Evolutionary conservation across 441 rosid species (phyloP).

Genomic region (Sinapis alba): DNA sequence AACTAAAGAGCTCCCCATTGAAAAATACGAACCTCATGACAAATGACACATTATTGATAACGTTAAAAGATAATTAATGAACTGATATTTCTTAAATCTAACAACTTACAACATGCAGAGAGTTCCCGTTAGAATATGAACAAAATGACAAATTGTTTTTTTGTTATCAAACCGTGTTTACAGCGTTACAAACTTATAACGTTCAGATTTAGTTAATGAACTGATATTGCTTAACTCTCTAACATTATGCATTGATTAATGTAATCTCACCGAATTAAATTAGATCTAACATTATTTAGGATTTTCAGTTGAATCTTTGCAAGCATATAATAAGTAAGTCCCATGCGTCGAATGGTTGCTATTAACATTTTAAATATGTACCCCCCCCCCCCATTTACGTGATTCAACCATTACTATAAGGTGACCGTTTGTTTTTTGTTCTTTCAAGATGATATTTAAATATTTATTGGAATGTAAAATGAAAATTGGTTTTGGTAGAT

Average conservation of each 20-base stretch:
- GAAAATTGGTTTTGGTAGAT: not conserved
- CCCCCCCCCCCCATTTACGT: not conserved
- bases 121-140: conserved; percentile 4
- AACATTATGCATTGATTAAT: not conserved
- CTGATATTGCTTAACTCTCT: not conserved
- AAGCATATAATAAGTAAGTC: not conserved
- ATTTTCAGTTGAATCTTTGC: not conserved
- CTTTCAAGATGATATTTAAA: too few relatives aligned
- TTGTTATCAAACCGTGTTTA: not conserved
- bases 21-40: conserved; percentile 5
- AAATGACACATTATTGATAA: conserved; percentile 1
- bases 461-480: too few relatives aligned
- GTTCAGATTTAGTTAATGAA: conserved; percentile 20
- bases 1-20: not conserved
- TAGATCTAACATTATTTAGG: not conserved
- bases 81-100: not conserved
- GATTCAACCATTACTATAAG: not conserved
- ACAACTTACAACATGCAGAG: not conserved
- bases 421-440: not conserved
- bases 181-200: conserved; percentile 4
- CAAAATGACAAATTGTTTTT: conserved; percentile 1
- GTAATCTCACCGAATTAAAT: not conserved
- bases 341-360: not conserved
- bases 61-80: conserved; percentile 15
- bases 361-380: not conserved